A percentile compares a stretch with the other conserved stretches of the same genome.
These are phyloP conservation scores for Penicillium sp. DNA, from an alignment of 2,329 filamentous ascomycete species.

Conservation along the genomic window DNA sequence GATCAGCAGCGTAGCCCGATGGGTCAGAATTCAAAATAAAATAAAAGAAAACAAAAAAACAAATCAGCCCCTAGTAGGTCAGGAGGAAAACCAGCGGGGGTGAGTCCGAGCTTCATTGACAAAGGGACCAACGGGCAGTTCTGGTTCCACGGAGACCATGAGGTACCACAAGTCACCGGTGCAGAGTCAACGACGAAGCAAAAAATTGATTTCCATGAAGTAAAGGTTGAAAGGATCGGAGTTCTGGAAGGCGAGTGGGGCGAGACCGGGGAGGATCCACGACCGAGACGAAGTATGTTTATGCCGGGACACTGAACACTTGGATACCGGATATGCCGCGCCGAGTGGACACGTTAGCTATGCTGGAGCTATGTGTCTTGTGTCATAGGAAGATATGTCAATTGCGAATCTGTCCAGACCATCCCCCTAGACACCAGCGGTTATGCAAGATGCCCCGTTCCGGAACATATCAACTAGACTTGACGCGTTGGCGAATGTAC, in stretches of 20 bases:
- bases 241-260: not conserved
- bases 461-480: not conserved
- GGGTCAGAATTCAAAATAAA: not conserved
- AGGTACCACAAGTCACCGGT: conserved; percentile 16
- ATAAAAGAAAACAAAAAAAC: not conserved
- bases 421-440: conserved; percentile 1
- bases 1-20: conserved; percentile 5
- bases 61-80: conserved; percentile 1
- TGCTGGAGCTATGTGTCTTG: not conserved
- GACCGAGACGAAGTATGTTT: not conserved
- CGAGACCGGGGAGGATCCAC: not conserved
- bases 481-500: not conserved
- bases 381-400: not conserved
- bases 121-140: conserved; percentile 11
- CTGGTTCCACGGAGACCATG: conserved; percentile 14
- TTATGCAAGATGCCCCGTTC: conserved; percentile 8
- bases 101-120: conserved; percentile 10
- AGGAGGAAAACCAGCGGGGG: conserved; percentile 2
- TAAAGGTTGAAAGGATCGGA: not conserved
- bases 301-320: too few relatives aligned
- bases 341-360: not conserved
- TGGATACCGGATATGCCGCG: not conserved
- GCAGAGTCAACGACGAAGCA: not conserved
- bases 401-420: not conserved
- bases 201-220: not conserved